Conservation (phyloP, 306 rosid genomes). For the Cotoneaster glaucophyllus region DNA sequence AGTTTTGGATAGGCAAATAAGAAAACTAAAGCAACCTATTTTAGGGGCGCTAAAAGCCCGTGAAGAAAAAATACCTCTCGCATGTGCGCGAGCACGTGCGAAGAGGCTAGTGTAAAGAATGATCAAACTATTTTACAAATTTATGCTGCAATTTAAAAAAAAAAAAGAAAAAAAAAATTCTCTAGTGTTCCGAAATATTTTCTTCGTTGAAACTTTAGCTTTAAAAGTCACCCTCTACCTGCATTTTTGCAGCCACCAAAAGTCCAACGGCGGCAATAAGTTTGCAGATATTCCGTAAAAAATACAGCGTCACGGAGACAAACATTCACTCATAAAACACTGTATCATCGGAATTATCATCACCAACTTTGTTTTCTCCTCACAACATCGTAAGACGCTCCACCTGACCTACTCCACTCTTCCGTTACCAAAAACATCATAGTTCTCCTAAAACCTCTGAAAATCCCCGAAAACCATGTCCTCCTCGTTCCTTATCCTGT, state of each 20-base stretch:
- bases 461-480: not conserved
- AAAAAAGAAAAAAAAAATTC: no score
- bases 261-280: not conserved
- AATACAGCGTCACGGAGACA: not conserved
- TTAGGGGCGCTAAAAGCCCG: no score
- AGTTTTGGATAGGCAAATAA: no score
- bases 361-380: not conserved
- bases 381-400: not conserved
- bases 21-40: no score
- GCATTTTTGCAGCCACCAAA: not conserved
- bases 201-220: not conserved
- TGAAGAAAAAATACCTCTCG: no score
- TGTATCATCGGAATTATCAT: no score
- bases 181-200: no score
- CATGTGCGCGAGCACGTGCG: no score
- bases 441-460: not conserved
- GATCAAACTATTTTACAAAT: no score
- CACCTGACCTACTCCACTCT: not conserved
- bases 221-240: not conserved
- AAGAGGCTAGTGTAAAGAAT: no score
- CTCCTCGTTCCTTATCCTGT: constrained; percentile 5
- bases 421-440: not conserved
- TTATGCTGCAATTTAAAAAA: no score
- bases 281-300: not conserved
- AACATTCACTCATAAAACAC: not conserved